Conservation (phyloP, 345 rosid species). For the Boechera divaricarpa region DNA sequence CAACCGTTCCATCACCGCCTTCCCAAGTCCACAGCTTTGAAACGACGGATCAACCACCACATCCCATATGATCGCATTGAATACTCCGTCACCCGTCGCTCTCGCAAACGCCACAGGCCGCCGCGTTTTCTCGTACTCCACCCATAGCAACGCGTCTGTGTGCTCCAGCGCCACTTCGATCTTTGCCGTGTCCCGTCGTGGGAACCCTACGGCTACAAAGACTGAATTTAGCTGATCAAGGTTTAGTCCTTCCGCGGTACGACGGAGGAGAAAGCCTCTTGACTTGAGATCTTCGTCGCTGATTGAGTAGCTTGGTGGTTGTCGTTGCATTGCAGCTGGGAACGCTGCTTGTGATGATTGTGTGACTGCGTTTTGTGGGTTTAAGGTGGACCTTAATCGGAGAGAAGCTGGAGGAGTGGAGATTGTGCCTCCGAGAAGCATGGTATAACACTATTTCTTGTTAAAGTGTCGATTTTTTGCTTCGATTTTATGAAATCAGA, state of each 20-base stretch:
- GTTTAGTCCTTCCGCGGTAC: slow-evolving; percentile 64
- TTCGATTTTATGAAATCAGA: slow-evolving; percentile 9
- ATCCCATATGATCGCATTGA: slow-evolving; percentile 97
- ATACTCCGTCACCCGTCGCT: slow-evolving; percentile 89
- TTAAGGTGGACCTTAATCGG: slow-evolving; percentile 38
- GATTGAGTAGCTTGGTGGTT: slow-evolving; percentile 54
- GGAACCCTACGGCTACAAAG: slow-evolving; percentile 90
- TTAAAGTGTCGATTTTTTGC: slow-evolving; percentile 4
- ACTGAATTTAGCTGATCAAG: slow-evolving; percentile 75
- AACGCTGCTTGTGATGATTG: slow-evolving; percentile 40
- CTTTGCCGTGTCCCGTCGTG: slow-evolving; percentile 77
- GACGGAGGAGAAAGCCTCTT: slow-evolving; percentile 76
- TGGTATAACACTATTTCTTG: slow-evolving; percentile 32
- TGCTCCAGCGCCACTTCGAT: slow-evolving; percentile 71
- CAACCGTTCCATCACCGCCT: slow-evolving; percentile 85
- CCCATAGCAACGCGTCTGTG: slow-evolving; percentile 75
- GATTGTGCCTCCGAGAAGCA: slow-evolving; percentile 65
- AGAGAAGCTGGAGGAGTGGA: slow-evolving; percentile 55
- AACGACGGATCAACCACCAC: slow-evolving; percentile 92
- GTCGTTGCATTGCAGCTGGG: slow-evolving; percentile 25
- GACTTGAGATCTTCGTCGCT: slow-evolving; percentile 69
- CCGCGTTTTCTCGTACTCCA: slow-evolving; percentile 62
- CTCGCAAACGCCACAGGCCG: slow-evolving; percentile 88
- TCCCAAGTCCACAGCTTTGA: slow-evolving; percentile 86
- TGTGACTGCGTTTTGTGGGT: slow-evolving; percentile 21